These are phyloP conservation scores for Primulina huaijiensis DNA, from an alignment of 257 asterid species.

Conservation along the genomic window DNA sequence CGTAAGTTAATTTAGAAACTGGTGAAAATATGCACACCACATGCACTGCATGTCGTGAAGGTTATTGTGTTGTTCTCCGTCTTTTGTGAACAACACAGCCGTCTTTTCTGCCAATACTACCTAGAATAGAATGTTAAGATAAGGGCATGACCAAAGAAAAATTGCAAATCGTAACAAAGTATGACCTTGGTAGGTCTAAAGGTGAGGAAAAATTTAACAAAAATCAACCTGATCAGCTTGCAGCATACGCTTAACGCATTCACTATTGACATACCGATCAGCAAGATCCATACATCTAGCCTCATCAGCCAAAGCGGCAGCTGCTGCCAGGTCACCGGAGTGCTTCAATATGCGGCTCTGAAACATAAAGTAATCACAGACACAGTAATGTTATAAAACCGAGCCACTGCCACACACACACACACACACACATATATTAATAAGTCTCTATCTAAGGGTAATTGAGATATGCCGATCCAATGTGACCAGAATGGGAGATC, in stretches of 20 bases:
- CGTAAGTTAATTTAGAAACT: conserved; percentile 10
- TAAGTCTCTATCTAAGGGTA: conserved; percentile 10
- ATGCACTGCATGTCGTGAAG: conserved; percentile 99
- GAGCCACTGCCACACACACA: not conserved
- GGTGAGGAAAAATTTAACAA: not conserved
- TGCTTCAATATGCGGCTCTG: conserved; percentile 98
- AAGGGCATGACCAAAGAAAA: conserved; percentile 19
- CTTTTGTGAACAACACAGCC: conserved; percentile 92
- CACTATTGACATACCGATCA: conserved; percentile 94
- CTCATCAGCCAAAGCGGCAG: conserved; percentile 96
- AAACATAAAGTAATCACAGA: conserved; percentile 25
- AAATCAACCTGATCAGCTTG: conserved; percentile 89
- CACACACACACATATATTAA: not conserved
- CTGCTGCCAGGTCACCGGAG: conserved; percentile 85
- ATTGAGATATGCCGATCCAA: not conserved
- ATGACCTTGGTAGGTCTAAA: conserved; percentile 6
- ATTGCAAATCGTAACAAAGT: not conserved
- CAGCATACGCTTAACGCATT: conserved; percentile 96
- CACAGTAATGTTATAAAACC: conserved; percentile 10
- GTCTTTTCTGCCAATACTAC: conserved; percentile 90
- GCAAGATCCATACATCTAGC: conserved; percentile 99
- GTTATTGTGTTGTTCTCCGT: conserved; percentile 95
- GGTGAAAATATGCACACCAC: conserved; percentile 58
- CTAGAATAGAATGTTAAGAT: conserved; percentile 38
- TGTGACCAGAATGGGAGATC: conserved; percentile 6